These are phyloP conservation scores for Lepidopterella palustris DNA, from an alignment of 495 filamentous ascomycete species.

Conservation along the genomic window DNA sequence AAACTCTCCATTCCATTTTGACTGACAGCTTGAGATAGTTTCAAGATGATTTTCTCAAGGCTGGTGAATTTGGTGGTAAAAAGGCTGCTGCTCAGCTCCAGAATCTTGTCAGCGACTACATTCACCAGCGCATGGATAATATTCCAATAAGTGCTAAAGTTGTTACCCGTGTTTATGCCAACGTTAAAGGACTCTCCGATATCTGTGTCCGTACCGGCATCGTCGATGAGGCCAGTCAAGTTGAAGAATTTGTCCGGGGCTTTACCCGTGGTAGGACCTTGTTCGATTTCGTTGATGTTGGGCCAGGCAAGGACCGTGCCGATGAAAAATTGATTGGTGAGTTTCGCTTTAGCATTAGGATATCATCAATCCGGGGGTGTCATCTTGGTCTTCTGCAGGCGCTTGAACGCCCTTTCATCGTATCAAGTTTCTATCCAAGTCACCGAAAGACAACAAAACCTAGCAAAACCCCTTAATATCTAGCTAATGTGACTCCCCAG, in stretches of 20 bases:
- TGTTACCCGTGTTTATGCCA: constrained; percentile 61
- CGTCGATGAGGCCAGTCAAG: constrained; percentile 43
- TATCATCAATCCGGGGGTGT: no score
- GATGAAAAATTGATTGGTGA: constrained; percentile 71
- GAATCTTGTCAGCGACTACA: constrained; percentile 44
- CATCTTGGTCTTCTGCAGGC: no score
- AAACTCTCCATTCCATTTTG: constrained; percentile 4
- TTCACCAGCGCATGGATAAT: constrained; percentile 42
- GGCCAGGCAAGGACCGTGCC: constrained; percentile 59
- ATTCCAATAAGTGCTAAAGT: constrained; percentile 53
- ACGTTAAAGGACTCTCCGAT: constrained; percentile 57
- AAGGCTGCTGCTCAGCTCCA: constrained; percentile 60
- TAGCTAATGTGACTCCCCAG: constrained; percentile 38
- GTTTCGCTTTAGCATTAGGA: no score
- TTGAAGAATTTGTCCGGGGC: constrained; percentile 66
- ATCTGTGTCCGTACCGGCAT: constrained; percentile 53
- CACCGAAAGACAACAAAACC: no score
- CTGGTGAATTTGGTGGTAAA: constrained; percentile 64
- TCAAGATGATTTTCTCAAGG: constrained; percentile 54
- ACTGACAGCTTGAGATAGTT: constrained; percentile 42
- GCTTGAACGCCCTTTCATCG: no score
- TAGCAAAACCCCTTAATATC: no score
- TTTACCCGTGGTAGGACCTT: constrained; percentile 65
- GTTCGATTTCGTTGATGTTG: constrained; percentile 74
- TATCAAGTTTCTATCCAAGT: no score